Conservation (phyloP, 208 protist genomes). For the Herpetomonas muscarum region DNA sequence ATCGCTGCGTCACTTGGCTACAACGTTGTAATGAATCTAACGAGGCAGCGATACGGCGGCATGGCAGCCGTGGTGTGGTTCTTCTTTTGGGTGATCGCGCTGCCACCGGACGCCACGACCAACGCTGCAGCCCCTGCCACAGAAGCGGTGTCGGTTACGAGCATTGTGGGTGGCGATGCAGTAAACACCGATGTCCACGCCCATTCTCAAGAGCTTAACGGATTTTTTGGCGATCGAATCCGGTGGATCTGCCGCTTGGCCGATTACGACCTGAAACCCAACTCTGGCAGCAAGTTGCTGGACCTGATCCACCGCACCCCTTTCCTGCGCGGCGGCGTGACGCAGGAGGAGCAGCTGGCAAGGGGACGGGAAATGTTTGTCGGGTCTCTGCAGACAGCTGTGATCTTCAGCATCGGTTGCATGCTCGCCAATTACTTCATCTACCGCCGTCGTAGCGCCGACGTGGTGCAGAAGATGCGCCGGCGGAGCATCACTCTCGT, state of each 20-base stretch:
- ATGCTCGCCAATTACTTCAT: conserved; percentile 18
- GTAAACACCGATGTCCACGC: no score
- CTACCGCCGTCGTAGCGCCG: conserved; percentile 14
- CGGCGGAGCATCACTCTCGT: conserved; percentile 40
- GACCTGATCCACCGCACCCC: not conserved
- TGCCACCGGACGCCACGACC: conserved; percentile 6
- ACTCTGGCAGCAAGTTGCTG: not conserved
- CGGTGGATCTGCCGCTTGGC: conserved; percentile 22
- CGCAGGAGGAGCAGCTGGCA: not conserved
- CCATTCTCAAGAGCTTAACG: conserved; percentile 14
- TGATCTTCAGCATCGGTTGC: conserved; percentile 12
- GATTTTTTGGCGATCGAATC: conserved; percentile 16
- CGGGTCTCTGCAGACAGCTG: conserved; percentile 10
- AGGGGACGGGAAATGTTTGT: conserved; percentile 5
- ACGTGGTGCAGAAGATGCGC: conserved; percentile 28
- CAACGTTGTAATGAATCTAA: conserved; percentile 38
- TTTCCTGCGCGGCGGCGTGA: not conserved
- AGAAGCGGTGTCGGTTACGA: not conserved
- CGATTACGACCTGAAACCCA: conserved; percentile 8
- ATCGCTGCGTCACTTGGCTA: conserved; percentile 41
- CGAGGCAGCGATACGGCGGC: conserved; percentile 47
- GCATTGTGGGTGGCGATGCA: not conserved
- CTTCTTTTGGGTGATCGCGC: conserved; percentile 19
- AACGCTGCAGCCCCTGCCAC: not conserved
- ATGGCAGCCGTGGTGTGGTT: conserved; percentile 26